Conservation (phyloP, 106 monocot genomes). For the Dendrobium nobile region DNA sequence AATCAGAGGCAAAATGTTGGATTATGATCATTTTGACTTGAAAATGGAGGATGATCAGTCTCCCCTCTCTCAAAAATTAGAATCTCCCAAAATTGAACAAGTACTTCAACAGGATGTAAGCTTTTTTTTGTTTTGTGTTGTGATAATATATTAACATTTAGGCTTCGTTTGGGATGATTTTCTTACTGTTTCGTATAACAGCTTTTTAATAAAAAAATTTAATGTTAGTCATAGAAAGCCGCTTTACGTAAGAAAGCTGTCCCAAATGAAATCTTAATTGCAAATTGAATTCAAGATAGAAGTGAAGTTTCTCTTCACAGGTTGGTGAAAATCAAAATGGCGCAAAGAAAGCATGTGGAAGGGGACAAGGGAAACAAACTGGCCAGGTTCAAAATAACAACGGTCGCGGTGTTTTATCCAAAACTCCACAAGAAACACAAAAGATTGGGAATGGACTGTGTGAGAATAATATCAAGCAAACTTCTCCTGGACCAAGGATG, state of each 20-base stretch:
- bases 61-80: slow-evolving; percentile 25
- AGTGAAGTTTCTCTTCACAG: slow-evolving; percentile 3
- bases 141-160: background rate
- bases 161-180: too few relatives aligned
- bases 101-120: slow-evolving; percentile 28
- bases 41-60: slow-evolving; percentile 62
- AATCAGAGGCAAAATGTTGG: slow-evolving; percentile 42
- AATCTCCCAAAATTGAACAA: slow-evolving; percentile 19
- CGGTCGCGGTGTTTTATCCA: slow-evolving; percentile 28
- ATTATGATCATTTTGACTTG: slow-evolving; percentile 50
- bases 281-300: background rate
- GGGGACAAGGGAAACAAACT: slow-evolving; percentile 26
- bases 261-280: background rate
- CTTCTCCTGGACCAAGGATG: slow-evolving; percentile 47
- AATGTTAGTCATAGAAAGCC: too few relatives aligned
- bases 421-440: slow-evolving; percentile 11
- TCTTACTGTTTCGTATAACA: too few relatives aligned
- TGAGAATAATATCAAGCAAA: slow-evolving; percentile 17
- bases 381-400: slow-evolving; percentile 13
- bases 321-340: slow-evolving; percentile 25
- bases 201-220: too few relatives aligned
- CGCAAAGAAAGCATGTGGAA: slow-evolving; percentile 19
- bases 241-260: too few relatives aligned
- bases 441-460: background rate
- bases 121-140: background rate